phyloP scores from a whole-genome alignment of 441 rosid species.

The Populus hybrid region DNA sequence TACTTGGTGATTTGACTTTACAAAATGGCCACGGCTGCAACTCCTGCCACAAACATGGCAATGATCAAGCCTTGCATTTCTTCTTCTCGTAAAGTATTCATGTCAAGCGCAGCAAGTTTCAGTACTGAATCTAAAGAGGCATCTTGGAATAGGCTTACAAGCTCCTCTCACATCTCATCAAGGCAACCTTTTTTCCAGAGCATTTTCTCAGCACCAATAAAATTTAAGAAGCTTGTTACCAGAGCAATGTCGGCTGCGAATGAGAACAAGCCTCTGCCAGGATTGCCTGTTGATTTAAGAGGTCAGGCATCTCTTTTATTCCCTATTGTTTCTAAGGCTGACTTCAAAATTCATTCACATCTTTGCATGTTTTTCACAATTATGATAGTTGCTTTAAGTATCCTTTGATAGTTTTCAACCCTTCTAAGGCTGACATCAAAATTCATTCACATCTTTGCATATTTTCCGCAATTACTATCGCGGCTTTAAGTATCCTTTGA shows the following conservation, averaged over 20 bases:
- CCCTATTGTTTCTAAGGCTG: background rate
- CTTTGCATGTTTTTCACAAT: background rate
- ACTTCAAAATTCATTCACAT: background rate
- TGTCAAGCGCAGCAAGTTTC: conserved; percentile 22
- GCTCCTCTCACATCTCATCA: conserved; percentile 37
- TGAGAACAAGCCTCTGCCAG: conserved; percentile 39
- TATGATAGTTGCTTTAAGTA: background rate
- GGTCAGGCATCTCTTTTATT: conserved; percentile 21
- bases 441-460: background rate
- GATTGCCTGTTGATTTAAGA: conserved; percentile 56
- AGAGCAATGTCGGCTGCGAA: conserved; percentile 22
- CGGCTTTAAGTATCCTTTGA: background rate
- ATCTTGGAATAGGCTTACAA: conserved; percentile 35
- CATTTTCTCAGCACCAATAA: conserved; percentile 14
- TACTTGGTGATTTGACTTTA: background rate
- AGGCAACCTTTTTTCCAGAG: conserved; percentile 26
- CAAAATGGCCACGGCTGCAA: conserved; percentile 30
- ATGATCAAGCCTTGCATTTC: conserved; percentile 31
- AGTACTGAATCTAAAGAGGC: conserved; percentile 26
- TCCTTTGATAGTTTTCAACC: background rate
- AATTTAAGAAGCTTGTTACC: conserved; percentile 22
- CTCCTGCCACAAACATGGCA: conserved; percentile 36
- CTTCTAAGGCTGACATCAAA: background rate
- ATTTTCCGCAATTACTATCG: background rate
- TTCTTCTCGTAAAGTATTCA: conserved; percentile 23